Conservation (phyloP, 2,329 filamentous ascomycete genomes). For the Hymenoscyphus scutula region DNA sequence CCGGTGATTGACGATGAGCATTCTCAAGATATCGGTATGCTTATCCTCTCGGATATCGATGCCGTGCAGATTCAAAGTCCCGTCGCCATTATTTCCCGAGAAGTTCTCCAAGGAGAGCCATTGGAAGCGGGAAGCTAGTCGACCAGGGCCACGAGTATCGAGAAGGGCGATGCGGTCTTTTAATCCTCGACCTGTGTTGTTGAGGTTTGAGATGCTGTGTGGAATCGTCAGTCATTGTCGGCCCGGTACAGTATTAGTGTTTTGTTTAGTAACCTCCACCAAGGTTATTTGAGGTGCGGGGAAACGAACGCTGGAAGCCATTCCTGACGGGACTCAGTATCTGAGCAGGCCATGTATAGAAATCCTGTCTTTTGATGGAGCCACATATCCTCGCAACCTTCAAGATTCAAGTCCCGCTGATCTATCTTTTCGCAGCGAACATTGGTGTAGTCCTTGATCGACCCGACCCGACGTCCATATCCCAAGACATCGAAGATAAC, state of each 20-base stretch:
- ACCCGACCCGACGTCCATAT: slow-evolving; percentile 33
- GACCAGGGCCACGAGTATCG: slow-evolving; percentile 28
- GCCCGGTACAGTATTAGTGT: no score
- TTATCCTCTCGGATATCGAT: slow-evolving; percentile 35
- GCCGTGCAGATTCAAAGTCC: slow-evolving; percentile 36
- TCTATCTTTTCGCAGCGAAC: slow-evolving; percentile 28
- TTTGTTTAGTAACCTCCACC: no score
- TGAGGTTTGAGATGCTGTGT: slow-evolving; percentile 26
- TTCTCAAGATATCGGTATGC: slow-evolving; percentile 26
- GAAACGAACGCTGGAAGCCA: slow-evolving; percentile 34
- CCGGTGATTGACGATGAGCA: slow-evolving; percentile 39
- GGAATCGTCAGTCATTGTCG: not conserved
- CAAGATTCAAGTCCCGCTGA: slow-evolving; percentile 29
- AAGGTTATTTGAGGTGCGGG: no score
- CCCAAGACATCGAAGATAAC: slow-evolving; percentile 36
- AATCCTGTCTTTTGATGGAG: slow-evolving; percentile 30
- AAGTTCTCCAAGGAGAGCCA: slow-evolving; percentile 29
- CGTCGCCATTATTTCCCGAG: slow-evolving; percentile 29
- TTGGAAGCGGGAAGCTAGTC: slow-evolving; percentile 24
- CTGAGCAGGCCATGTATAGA: slow-evolving; percentile 34
- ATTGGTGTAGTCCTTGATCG: slow-evolving; percentile 37
- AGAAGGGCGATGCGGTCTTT: slow-evolving; percentile 30
- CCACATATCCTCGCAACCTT: slow-evolving; percentile 36
- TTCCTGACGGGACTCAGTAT: slow-evolving; percentile 21
- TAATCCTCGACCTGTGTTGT: slow-evolving; percentile 27